Evolutionary conservation across 1,284 basidiomycete species (phyloP), one percentile per base, ranked within the genome.

Genomic region (Puccinia coronata): DNA sequence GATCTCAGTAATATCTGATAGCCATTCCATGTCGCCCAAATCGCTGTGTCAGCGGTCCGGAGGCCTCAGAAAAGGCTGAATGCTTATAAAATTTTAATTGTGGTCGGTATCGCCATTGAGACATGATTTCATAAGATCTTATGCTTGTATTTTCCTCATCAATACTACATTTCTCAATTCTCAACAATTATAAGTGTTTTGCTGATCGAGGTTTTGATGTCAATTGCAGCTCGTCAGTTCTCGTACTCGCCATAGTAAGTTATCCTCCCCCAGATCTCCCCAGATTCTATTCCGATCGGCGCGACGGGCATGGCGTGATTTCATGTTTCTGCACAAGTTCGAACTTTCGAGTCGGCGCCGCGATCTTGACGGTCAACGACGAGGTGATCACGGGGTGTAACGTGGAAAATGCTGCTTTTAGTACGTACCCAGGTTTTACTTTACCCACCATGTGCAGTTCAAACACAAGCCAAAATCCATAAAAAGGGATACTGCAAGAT

Each of bases 371-470:
- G 0, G 86, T 89, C 0, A 89, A 92, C 82, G 93, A 93, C 0
- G 87, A 88, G 18, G 90, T 96, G 55, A 89, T 95, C 82, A 92
- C 90, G 77, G 94, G 95, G 5, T 91, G 92, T 53, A 96, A 96
- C 85, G 89, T 96, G 82, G 95, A 97, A 87, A 96, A 96, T 84
- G 93, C 93, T 0, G 93, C 93, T 0, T 95, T 94, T 85, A 92
- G 95, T 92, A 74, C 72, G 87, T 84, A 25, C 31, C 34, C 16
- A 16, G 31, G 12, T 63, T 12, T 63, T 49, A 23, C 28, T 34
- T 57, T 9, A 49, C 4, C 18, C 20, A 28, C 28, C 28, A 55
- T 36, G 8, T 55, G 53, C 18, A 51, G 8, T 51, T 28, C 25
- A 31, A 51, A 49, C 49, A 14, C 25, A n/a, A 5, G 14, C 31